Evolutionary conservation across 768 basidiomycete genomes (phyloP).

Genomic region (Russula ochroleuca): DNA sequence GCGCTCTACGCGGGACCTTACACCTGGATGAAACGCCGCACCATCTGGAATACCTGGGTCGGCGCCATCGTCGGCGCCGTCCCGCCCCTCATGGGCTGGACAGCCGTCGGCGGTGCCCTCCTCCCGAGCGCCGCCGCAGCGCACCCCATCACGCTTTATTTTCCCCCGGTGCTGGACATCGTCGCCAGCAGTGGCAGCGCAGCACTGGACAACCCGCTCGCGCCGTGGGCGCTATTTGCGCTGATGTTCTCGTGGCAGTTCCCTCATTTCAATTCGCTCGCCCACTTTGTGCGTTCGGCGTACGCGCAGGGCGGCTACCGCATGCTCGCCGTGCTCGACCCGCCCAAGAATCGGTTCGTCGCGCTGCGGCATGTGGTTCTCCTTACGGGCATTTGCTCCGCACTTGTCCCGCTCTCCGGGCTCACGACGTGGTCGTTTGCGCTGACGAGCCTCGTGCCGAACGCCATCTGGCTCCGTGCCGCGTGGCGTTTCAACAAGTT

Average conservation of each 20-base stretch:
- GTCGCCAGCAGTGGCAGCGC: constrained; percentile 39
- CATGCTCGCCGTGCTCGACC: constrained; percentile 83
- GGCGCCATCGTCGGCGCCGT: constrained; percentile 89
- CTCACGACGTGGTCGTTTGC: constrained; percentile 92
- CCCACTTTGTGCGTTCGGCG: constrained; percentile 76
- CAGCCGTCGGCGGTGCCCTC: constrained; percentile 81
- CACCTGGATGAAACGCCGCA: constrained; percentile 86
- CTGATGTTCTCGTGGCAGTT: constrained; percentile 97
- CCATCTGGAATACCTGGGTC: constrained; percentile 86
- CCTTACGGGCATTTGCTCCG: constrained; percentile 69
- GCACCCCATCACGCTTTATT: constrained; percentile 56
- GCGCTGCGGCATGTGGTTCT: constrained; percentile 77
- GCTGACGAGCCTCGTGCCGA: constrained; percentile 69
- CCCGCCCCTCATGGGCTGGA: constrained; percentile 98
- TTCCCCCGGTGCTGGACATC: constrained; percentile 53
- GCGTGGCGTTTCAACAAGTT: constrained; percentile 72
- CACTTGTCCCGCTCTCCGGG: constrained; percentile 83
- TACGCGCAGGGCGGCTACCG: constrained; percentile 92
- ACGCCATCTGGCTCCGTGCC: constrained; percentile 59
- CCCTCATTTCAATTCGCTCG: constrained; percentile 95
- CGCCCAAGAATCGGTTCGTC: constrained; percentile 77
- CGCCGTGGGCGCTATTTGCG: constrained; percentile 74
- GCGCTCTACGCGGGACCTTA: constrained; percentile 87
- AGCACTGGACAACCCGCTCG: constrained; percentile 74
- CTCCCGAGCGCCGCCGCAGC: constrained; percentile 49